Evolutionary conservation across 495 filamentous ascomycete species (phyloP), one percentile per base, ranked within the genome.

Genomic region (Penicillium daleae): DNA sequence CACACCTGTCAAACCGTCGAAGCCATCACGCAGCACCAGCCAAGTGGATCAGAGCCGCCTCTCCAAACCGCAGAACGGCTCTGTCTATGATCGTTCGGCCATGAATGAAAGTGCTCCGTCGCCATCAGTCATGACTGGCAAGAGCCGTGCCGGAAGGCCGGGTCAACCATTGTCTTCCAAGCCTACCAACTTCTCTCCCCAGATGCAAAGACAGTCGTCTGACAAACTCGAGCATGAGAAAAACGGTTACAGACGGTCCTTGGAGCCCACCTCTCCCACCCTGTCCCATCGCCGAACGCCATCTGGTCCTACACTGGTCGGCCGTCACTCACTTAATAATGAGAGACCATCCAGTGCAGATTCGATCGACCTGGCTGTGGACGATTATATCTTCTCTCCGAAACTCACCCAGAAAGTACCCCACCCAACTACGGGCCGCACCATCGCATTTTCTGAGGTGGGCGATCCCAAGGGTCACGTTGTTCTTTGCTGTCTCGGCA

Each of bases 401-500:
- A 88, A 93, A 13, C 75, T 99, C 62, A 92, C 91, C 15, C 95
- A 96, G 70, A 93, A 87, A 75, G 90, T 97, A 48, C 80, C 80
- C 29, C 90, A 97, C 76, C 92, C 94, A 2, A 87, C 89, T 39
- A 93, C 90, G 3, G 92, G 92, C 9, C 89, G 95, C 37, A 83
- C 89, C 24, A 97, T 99, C 65, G 94, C 91, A 21, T 99, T 97
- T 74, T 97, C 94, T 0, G 96, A 99, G 76, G 95, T 99, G 21
- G 95, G 95, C 22, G 92, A 98, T 69, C 90, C 93, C 0, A 86
- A 91, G 54, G 95, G 95, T 10, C 93, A 89, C 70, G 94, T 93
- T 8, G 92, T 99, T 24, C 92, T 99, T 48, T 94, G 93, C 74
- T 99, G 96, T 72, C 92, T 99, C 10, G 95, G 95, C 31, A 99